phyloP scores from a whole-genome alignment of 129 eudicot genomes.

The Helianthus annuus region DNA sequence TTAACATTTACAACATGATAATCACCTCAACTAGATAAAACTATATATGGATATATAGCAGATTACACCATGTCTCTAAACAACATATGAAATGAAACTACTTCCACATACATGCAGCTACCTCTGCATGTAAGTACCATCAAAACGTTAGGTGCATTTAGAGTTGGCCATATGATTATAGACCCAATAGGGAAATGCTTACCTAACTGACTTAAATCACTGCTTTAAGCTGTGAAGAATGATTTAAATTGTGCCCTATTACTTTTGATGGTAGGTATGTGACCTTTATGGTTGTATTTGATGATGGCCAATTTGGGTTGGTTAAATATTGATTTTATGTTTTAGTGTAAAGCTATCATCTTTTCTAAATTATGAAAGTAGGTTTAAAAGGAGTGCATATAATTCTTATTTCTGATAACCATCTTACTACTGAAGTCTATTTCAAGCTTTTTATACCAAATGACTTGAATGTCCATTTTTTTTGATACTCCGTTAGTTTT shows the following conservation, averaged over 20 bases:
- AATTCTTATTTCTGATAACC: neutral
- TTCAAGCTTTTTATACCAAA: neutral
- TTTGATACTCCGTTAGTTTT: neutral
- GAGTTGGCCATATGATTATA: neutral
- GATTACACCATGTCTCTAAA: constrained; percentile 7
- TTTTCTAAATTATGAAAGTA: neutral
- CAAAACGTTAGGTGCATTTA: neutral
- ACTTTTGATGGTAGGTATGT: too few relatives aligned
- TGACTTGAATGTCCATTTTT: neutral
- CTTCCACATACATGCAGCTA: constrained; percentile 3
- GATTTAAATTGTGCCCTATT: neutral
- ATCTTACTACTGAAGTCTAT: constrained; percentile 4
- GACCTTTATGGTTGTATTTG: neutral
- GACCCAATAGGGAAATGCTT: neutral
- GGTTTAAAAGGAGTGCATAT: neutral
- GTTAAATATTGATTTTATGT: neutral
- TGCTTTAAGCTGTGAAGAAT: neutral
- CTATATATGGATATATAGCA: neutral
- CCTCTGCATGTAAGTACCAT: neutral
- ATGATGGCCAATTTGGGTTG: constrained; percentile 12
- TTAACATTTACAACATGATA: too few relatives aligned
- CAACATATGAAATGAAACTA: constrained; percentile 12
- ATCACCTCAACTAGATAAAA: neutral
- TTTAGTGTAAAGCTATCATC: constrained; percentile 8
- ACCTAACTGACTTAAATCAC: neutral